Evolutionary conservation across 2,329 filamentous ascomycete genomes (phyloP).

Genomic region (Arthroderma sp.): DNA sequence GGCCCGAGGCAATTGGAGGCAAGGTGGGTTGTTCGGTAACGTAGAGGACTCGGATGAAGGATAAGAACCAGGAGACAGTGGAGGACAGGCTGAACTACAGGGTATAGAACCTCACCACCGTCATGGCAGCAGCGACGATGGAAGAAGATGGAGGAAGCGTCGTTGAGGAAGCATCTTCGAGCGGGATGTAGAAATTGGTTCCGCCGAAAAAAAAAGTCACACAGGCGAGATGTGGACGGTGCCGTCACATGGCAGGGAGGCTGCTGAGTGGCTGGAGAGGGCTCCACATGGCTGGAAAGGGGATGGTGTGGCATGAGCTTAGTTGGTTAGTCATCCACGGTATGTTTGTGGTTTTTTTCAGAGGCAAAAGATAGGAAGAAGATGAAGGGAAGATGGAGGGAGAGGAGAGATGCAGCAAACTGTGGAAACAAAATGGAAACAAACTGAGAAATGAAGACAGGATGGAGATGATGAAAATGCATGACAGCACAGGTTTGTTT

Average conservation of each 20-base stretch:
- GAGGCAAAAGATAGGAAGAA: neutral
- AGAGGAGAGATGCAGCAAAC: neutral
- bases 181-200: neutral
- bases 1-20: slow-evolving; percentile 6
- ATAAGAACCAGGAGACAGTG: neutral
- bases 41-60: slow-evolving; percentile 14
- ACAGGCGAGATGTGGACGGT: slow-evolving; percentile 1
- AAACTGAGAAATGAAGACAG: neutral
- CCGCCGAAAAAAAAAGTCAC: slow-evolving; percentile 2
- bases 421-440: neutral
- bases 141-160: slow-evolving; percentile 2
- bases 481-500: neutral
- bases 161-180: slow-evolving; percentile 1
- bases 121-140: slow-evolving; percentile 3
- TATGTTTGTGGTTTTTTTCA: neutral
- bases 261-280: neutral
- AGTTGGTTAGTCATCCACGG: too few species aligned
- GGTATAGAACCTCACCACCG: neutral
- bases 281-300: neutral
- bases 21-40: slow-evolving; percentile 11
- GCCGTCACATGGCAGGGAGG: neutral
- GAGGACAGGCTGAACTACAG: neutral
- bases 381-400: neutral
- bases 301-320: neutral
- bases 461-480: neutral